These are phyloP conservation scores for Solanum pennellii DNA, from an alignment of 257 asterid species.

Conservation along the genomic window DNA sequence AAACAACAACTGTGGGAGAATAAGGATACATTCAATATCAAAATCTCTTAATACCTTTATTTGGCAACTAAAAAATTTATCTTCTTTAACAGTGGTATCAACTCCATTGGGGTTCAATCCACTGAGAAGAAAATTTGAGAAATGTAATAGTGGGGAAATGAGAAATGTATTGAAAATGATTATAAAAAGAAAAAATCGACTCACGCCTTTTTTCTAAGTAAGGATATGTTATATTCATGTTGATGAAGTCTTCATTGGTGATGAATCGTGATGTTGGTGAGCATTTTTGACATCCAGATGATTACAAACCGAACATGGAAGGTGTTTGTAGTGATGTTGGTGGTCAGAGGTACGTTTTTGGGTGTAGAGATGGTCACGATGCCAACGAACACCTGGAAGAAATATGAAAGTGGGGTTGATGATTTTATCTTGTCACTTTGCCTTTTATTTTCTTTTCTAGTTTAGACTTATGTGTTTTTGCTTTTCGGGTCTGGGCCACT, in stretches of 20 bases:
- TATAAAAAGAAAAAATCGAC: no score
- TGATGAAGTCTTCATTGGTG: not conserved
- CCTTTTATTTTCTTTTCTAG: no score
- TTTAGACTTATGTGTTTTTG: no score
- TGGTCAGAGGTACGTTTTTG: not conserved
- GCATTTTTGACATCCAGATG: not conserved
- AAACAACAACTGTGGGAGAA: not conserved
- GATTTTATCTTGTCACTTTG: no score
- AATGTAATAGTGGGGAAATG: no score
- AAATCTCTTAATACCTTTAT: not conserved
- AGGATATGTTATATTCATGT: not conserved
- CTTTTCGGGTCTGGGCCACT: not conserved
- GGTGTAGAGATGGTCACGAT: not conserved
- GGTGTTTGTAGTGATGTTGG: not conserved
- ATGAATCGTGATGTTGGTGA: not conserved
- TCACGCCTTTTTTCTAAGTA: not conserved
- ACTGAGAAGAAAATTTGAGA: not conserved
- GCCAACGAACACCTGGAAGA: not conserved
- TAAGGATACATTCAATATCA: not conserved
- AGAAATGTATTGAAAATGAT: no score
- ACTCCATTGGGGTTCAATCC: not conserved
- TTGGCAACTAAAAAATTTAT: not conserved
- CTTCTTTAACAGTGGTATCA: not conserved
- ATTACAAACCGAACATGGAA: not conserved
- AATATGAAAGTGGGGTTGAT: not conserved